These are phyloP conservation scores for Gastroboletus turbinatus DNA, from an alignment of 1,284 basidiomycete genomes.

Conservation along the genomic window DNA sequence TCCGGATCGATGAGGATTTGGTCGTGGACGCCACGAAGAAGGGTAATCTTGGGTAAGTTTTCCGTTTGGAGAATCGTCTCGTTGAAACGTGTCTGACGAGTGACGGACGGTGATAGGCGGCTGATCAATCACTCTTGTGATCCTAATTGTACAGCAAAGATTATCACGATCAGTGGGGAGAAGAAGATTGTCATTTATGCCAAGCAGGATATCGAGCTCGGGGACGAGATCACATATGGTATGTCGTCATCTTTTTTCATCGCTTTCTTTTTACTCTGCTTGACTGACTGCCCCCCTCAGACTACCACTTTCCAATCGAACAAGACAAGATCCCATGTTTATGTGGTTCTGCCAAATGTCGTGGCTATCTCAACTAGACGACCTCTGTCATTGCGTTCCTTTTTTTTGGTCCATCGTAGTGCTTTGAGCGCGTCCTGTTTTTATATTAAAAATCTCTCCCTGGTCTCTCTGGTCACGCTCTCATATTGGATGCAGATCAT, in stretches of 20 bases:
- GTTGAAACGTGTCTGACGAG: slow-evolving; percentile 13
- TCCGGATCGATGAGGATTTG: slow-evolving; percentile 88
- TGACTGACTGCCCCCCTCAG: slow-evolving; percentile 37
- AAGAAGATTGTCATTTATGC: slow-evolving; percentile 99
- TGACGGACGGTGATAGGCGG: slow-evolving; percentile 51
- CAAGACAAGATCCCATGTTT: slow-evolving; percentile 91
- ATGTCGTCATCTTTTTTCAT: slow-evolving; percentile 28
- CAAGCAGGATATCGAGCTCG: slow-evolving; percentile 89
- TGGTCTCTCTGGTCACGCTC: slow-evolving; percentile 12
- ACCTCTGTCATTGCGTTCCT: not conserved
- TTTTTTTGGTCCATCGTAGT: slow-evolving; percentile 1
- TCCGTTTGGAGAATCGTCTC: slow-evolving; percentile 6
- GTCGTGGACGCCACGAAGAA: slow-evolving; percentile 99
- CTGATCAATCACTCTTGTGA: slow-evolving; percentile 97
- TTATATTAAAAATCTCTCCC: not conserved
- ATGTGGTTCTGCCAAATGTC: slow-evolving; percentile 84
- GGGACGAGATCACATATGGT: slow-evolving; percentile 95
- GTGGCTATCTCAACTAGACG: slow-evolving; percentile 82
- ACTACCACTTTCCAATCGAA: slow-evolving; percentile 93
- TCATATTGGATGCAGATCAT: slow-evolving; percentile 18
- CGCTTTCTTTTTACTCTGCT: not conserved
- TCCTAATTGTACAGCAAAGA: slow-evolving; percentile 97
- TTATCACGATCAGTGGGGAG: slow-evolving; percentile 96
- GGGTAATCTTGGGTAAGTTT: slow-evolving; percentile 87
- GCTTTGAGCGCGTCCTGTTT: not conserved